These are phyloP conservation scores for Amaranthus hypochondriacus DNA, from an alignment of 148 eudicot genomes.

Conservation along the genomic window DNA sequence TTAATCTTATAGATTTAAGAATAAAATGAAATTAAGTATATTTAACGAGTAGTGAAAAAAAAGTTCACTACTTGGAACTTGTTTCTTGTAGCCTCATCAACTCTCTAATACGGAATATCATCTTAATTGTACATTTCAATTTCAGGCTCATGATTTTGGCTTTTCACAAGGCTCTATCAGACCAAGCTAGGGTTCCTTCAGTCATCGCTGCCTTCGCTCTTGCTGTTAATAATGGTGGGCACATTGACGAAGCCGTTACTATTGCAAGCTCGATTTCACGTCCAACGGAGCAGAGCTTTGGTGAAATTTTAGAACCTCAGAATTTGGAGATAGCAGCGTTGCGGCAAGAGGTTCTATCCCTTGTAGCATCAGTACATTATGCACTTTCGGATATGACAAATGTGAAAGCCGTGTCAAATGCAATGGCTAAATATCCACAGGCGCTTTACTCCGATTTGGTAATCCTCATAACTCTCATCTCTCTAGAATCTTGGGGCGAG, in stretches of 20 bases:
- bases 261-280: slow-evolving; percentile 47
- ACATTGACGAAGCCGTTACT: slow-evolving; percentile 53
- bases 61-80: no score
- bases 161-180: slow-evolving; percentile 63
- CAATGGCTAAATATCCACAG: slow-evolving; percentile 58
- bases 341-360: slow-evolving; percentile 42
- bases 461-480: slow-evolving; percentile 9
- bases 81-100: background rate
- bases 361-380: slow-evolving; percentile 45
- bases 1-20: no score
- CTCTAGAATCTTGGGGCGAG: no score
- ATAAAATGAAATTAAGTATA: no score
- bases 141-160: slow-evolving; percentile 74
- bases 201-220: slow-evolving; percentile 73
- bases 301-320: slow-evolving; percentile 44
- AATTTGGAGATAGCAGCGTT: slow-evolving; percentile 25
- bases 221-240: slow-evolving; percentile 76
- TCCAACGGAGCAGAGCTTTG: slow-evolving; percentile 42
- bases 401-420: slow-evolving; percentile 50
- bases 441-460: slow-evolving; percentile 83
- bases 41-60: no score
- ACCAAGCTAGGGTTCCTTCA: slow-evolving; percentile 56
- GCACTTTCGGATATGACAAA: slow-evolving; percentile 57
- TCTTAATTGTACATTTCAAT: background rate
- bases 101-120: background rate